These are phyloP conservation scores for Malassezia obtusa DNA, from an alignment of 1,284 basidiomycete species.

Conservation along the genomic window DNA sequence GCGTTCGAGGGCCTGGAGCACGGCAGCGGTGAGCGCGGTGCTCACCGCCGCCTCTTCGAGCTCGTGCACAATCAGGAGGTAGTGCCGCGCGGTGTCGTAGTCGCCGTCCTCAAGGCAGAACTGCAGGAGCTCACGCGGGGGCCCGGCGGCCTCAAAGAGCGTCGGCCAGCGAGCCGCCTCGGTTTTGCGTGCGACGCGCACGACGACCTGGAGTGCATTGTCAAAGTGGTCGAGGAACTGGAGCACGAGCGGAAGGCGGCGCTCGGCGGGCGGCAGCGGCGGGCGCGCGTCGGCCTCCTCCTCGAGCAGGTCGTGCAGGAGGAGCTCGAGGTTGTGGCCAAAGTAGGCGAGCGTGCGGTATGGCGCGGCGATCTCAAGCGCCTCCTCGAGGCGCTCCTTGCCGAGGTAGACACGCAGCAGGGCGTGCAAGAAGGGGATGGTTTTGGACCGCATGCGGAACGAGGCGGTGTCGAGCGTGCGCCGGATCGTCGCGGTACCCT, in stretches of 20 bases:
- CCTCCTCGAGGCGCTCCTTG: slow-evolving; percentile 47
- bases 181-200: slow-evolving; percentile 91
- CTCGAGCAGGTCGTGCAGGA: slow-evolving; percentile 85
- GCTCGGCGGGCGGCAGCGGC: slow-evolving; percentile 21
- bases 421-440: slow-evolving; percentile 88
- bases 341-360: slow-evolving; percentile 87
- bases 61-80: slow-evolving; percentile 83
- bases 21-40: slow-evolving; percentile 55
- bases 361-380: slow-evolving; percentile 73
- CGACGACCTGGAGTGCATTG: slow-evolving; percentile 78
- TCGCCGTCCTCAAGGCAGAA: slow-evolving; percentile 65
- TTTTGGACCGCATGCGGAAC: slow-evolving; percentile 84
- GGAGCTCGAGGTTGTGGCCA: slow-evolving; percentile 81
- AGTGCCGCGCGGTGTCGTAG: slow-evolving; percentile 81
- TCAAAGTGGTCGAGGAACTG: slow-evolving; percentile 93
- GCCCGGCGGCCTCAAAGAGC: slow-evolving; percentile 80
- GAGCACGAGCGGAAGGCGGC: slow-evolving; percentile 61
- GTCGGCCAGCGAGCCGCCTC: slow-evolving; percentile 83
- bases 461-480: slow-evolving; percentile 76
- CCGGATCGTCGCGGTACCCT: slow-evolving; percentile 71
- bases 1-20: background rate
- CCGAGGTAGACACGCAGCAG: slow-evolving; percentile 73
- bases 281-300: slow-evolving; percentile 58
- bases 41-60: slow-evolving; percentile 67
- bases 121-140: slow-evolving; percentile 81